phyloP scores from a whole-genome alignment of 164 flowering plant species.

The Berberis vulgaris region DNA sequence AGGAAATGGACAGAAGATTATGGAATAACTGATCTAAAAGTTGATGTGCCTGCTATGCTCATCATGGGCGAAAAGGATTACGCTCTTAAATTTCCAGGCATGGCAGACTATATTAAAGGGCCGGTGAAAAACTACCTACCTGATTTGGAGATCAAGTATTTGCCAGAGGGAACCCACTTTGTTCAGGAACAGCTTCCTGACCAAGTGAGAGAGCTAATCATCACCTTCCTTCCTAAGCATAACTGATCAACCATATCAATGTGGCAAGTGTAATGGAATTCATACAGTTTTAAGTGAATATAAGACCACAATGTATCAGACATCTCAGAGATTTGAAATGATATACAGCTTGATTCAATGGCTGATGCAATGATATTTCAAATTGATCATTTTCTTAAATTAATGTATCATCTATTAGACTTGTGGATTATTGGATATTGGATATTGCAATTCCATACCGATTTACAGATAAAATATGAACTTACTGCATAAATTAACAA shows the following conservation, averaged over 20 bases:
- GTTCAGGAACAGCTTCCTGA: slow-evolving; percentile 48
- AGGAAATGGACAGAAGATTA: slow-evolving; percentile 8
- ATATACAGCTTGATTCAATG: no score
- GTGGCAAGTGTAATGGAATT: no score
- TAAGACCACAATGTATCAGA: no score
- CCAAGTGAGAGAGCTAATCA: slow-evolving; percentile 26
- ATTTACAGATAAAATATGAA: no score
- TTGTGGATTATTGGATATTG: no score
- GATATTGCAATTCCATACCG: no score
- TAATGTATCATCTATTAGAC: no score
- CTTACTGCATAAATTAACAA: no score
- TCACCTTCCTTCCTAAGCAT: slow-evolving; percentile 23
- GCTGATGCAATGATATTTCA: no score
- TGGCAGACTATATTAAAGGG: slow-evolving; percentile 26
- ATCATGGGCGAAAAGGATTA: slow-evolving; percentile 48
- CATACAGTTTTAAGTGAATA: no score
- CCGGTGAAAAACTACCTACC: background rate
- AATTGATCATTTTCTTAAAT: no score
- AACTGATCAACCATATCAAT: background rate
- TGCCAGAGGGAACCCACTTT: slow-evolving; percentile 42
- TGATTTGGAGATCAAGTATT: slow-evolving; percentile 27
- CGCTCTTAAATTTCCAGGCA: slow-evolving; percentile 36
- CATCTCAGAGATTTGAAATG: no score
- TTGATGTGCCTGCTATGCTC: slow-evolving; percentile 33
- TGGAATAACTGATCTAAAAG: slow-evolving; percentile 23